phyloP scores from a whole-genome alignment of 164 flowering plant species.

The Hamamelis virginiana region DNA sequence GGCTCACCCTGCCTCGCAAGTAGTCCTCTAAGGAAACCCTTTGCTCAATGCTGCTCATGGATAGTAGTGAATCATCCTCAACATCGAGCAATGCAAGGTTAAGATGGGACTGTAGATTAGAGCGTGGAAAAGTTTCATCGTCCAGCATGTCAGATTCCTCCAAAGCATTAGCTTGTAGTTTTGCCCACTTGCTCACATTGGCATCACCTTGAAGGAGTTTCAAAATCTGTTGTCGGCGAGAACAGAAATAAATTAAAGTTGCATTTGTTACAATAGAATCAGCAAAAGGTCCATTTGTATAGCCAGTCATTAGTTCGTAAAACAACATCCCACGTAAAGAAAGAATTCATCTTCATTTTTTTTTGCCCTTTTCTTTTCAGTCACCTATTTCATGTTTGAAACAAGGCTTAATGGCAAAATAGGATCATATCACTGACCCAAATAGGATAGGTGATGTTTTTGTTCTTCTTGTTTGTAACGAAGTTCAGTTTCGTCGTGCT shows the following conservation, averaged over 20 bases:
- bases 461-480: too few relatives aligned
- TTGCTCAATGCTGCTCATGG: slow-evolving; percentile 57
- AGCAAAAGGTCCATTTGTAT: too few relatives aligned
- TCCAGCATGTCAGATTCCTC: slow-evolving; percentile 41
- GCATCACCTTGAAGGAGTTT: slow-evolving; percentile 67
- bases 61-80: slow-evolving; percentile 51
- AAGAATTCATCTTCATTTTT: too few relatives aligned
- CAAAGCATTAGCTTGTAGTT: slow-evolving; percentile 37
- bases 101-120: slow-evolving; percentile 53
- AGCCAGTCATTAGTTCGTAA: too few relatives aligned
- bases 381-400: too few relatives aligned
- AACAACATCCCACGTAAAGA: too few relatives aligned
- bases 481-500: too few relatives aligned
- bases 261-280: background rate
- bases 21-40: slow-evolving; percentile 59
- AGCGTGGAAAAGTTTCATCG: slow-evolving; percentile 34
- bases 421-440: too few relatives aligned
- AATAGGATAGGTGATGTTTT: too few relatives aligned
- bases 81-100: slow-evolving; percentile 66
- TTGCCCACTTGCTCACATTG: slow-evolving; percentile 58
- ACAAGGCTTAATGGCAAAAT: too few relatives aligned
- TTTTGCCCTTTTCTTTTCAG: too few relatives aligned
- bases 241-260: background rate
- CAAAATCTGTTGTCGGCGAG: slow-evolving; percentile 35
- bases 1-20: slow-evolving; percentile 61